Evolutionary conservation across 73 alveolate species (phyloP), one percentile per base, ranked within the genome.

Genomic region (Paramecium biaurelia): DNA sequence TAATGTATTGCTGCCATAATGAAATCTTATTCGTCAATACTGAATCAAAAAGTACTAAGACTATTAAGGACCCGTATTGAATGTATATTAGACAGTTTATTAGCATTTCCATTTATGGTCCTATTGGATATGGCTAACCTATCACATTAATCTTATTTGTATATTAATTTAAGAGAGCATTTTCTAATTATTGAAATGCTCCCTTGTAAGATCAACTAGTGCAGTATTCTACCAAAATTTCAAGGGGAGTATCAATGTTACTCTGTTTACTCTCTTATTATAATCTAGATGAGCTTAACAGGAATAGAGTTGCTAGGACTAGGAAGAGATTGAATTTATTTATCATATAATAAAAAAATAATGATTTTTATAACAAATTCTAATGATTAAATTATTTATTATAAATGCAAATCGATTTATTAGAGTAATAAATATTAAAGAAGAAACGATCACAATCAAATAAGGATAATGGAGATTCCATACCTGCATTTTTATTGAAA

Each of bases 401-500:
- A 53, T 53, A 53, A n/a, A 63, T 63, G 84, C 26, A 63, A 63
- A 26, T 63, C 26, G 84, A 63, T 63, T 32, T 30, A 21, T 30
- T 63, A 15, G 84, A 63, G 24, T 63, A 63, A 63, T 63, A 63
- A 63, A 63, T 63, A 63, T 49, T 63, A 14, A 63, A 63, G 90
- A 79, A 79, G 56, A 42, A 43, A 26, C 43, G 90, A 79, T 79
- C 45, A 23, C 24, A 72, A 79, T 41, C 74, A 43, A 43, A 15
- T 10, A 79, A 79, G 14, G 56, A 45, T 24, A 47, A 41, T 43
- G 30, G n/a, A 11, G 90, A 79, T 79, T 79, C 90, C 32, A 79
- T 79, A 41, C 90, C 90, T 38, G 90, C 90, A 23, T 79, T 79
- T 45, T 47, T 79, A 45, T 34, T 79, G 26, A 79, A 79, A n/a